Conservation (phyloP, 192 early-diverging fungal species). For the Podila clonocystis region DNA sequence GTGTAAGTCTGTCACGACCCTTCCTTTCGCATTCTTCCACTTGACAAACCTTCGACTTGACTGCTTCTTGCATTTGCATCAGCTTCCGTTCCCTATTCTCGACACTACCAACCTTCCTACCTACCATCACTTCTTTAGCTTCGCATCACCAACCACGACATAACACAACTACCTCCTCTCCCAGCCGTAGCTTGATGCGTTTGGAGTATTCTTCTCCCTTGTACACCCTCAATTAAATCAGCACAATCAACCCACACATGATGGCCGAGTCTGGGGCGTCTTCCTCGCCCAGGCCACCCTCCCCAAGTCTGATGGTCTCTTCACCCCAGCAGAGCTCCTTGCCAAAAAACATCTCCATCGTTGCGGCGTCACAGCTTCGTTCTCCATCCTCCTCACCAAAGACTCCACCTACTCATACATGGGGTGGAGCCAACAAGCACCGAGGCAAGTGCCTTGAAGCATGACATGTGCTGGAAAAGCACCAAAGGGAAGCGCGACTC, state of each 20-base stretch:
- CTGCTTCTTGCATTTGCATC: not conserved
- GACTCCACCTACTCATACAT: slow-evolving; percentile 34
- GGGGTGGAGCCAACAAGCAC: slow-evolving; percentile 42
- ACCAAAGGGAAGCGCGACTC: not conserved
- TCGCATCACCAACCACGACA: not conserved
- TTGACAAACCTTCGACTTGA: too few relatives aligned
- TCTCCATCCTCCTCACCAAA: slow-evolving; percentile 48
- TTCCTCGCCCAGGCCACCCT: slow-evolving; percentile 31
- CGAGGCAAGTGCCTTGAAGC: slow-evolving; percentile 25
- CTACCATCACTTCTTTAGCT: not conserved
- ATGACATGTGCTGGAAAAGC: not conserved
- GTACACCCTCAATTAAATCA: not conserved
- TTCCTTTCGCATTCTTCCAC: not conserved
- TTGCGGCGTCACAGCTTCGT: slow-evolving; percentile 19
- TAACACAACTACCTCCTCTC: not conserved
- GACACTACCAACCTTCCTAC: not conserved
- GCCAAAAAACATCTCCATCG: slow-evolving; percentile 20
- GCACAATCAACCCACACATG: not conserved
- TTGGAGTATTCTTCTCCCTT: not conserved
- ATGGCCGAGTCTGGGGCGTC: slow-evolving; percentile 40
- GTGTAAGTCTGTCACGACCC: too few relatives aligned
- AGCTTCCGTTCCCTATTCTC: not conserved
- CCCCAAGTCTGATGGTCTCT: slow-evolving; percentile 26
- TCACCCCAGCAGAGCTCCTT: slow-evolving; percentile 27
- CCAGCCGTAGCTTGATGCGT: too few relatives aligned